Evolutionary conservation across 225 moss, liverwort and hornwort genomes (phyloP), one percentile per base, ranked within the genome.

Genomic region (Neckera pumila): DNA sequence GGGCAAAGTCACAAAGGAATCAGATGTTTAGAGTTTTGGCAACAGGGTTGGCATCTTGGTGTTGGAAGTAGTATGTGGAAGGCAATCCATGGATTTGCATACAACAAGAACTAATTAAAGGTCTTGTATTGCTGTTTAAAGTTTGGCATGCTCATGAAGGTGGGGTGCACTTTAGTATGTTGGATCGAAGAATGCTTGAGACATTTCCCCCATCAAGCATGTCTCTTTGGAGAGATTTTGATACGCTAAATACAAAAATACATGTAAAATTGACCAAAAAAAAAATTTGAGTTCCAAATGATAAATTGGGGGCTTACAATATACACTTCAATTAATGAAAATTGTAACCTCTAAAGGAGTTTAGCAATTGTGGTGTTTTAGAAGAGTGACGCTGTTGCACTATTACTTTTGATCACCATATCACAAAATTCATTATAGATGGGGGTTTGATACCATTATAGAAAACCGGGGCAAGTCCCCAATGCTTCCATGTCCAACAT

Each of bases 391-490:
- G 42, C 15, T 72, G 16, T 4, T 69, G 6, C 38, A 69, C 4
- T 69, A 38, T 3, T 69, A 2, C 12, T 23, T 43, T 72, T 43
- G 27, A 72, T 72, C 16, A 43, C 27, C 9, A 3, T 27, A 27
- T 42, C 3, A 43, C 9, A 42, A 2, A 71, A 71, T 71, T 42
- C 16, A 16, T 43, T 10, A 3, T 3, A 27, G 1, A 43, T 9
- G 15, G 13, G 13, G 36, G 21, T 0, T 6, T 9, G 5, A n/a
- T n/a, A 11, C 21, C 18, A 11, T 11, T 12, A 20, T 2, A 3
- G 3, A 20, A 11, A 66, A 11, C 11, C 5, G 16, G 16, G 16
- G 16, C 16, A 5, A 51, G 51, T 51, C 51, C 51, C 16, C 16
- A 51, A 51, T 16, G 51, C 5, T 5, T 53, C 17, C 2, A 17